Evolutionary conservation across 2,329 filamentous ascomycete genomes (phyloP), one percentile per base, ranked within the genome.

Genomic region (Fusarium torreyae): DNA sequence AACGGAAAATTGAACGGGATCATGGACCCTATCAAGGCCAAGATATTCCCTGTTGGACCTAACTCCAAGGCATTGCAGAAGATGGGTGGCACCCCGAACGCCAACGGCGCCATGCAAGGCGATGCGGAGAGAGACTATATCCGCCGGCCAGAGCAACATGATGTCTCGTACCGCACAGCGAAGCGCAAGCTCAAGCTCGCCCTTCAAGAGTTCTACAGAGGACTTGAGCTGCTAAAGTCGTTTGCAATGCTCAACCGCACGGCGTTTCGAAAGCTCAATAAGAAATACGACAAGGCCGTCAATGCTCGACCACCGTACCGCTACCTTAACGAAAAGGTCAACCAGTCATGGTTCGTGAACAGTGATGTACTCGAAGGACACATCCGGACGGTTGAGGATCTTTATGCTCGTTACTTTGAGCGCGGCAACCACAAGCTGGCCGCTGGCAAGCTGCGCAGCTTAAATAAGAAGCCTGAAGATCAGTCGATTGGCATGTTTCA

Each of bases 191-290:
- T 99, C 57, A 98, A 98, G 80, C 83, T 93, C 48, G 96, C 96
- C 0, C 80, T 98, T 50, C 92, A 97, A 74, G 96, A 98, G 78
- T 97, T 94, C 77, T 98, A 99, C 77, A 91, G 95, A 20, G 92
- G 93, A 1, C 85, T 99, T 15, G 96, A 99, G 77, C 83, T 98
- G 45, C 86, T 99, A 62, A 98, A 98, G 81, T 92, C 93, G 0
- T 99, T 97, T 74, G 91, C 94, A 2, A 82, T 97, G 22, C 85
- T 98, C 15, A 99, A 99, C 78, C 88, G 94, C 49, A 97, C 94
- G 1, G 96, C 94, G 0, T 98, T 98, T 76, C 91, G 94, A 33
- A 99, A 99, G 79, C 94, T 99, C 77, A 98, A 97, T 81, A 99
- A 99, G 80, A 99, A 99, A 80, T 98, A 97, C 77, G 94, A 98